Conservation (phyloP, 345 rosid genomes). For the Citrus glauca region DNA sequence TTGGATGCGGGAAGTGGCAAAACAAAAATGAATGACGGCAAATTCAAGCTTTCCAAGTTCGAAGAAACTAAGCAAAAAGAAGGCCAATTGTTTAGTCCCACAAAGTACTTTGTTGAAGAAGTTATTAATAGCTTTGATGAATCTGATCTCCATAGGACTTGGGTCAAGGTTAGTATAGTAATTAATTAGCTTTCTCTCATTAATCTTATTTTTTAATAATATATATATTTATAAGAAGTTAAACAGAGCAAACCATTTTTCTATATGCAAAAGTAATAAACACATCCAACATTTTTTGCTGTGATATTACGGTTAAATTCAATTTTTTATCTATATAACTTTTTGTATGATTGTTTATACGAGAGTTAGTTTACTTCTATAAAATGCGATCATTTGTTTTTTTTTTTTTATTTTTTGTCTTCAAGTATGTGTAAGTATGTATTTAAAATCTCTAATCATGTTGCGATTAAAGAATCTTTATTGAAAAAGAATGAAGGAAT, state of each 20-base stretch:
- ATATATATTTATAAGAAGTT: no score
- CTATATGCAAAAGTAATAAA: not conserved
- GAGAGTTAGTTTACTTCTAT: not conserved
- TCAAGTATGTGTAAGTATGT: no score
- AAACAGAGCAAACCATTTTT: not conserved
- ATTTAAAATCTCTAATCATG: no score
- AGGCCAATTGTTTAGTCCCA: conserved; percentile 63
- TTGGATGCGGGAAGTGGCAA: conserved; percentile 64
- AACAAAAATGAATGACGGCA: conserved; percentile 45
- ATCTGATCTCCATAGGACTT: conserved; percentile 78
- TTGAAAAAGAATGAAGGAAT: not conserved
- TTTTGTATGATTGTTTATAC: not conserved
- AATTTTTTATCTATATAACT: not conserved
- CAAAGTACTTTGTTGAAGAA: conserved; percentile 83
- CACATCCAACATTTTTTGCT: no score
- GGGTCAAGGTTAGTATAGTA: conserved; percentile 59
- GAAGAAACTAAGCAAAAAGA: conserved; percentile 38
- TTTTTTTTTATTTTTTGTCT: not conserved
- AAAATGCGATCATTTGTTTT: no score
- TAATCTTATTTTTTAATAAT: not conserved
- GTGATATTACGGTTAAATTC: no score
- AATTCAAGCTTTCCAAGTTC: conserved; percentile 43
- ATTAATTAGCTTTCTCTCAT: not conserved
- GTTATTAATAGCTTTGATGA: conserved; percentile 81
- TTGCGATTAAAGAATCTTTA: not conserved